Percentiles rank a stretch among this genome's conserved stretches.
Conservation (phyloP, 1,139 yeast genomes). For the Groenewaldozyma auringiensis region DNA sequence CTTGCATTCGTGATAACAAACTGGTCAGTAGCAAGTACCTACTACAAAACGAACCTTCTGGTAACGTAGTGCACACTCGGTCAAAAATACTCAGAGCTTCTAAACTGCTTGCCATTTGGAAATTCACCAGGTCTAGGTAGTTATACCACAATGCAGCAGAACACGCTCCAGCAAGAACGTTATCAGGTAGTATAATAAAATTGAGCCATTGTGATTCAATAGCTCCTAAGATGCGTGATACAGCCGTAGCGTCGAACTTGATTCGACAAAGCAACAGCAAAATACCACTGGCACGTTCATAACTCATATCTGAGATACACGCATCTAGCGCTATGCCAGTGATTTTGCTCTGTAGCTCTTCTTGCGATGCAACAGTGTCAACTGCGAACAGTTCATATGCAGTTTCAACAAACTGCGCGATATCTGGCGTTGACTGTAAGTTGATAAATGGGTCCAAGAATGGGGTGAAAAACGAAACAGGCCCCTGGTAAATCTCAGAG, state of each 20-base stretch:
- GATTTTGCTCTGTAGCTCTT: neutral
- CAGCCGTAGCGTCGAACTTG: neutral
- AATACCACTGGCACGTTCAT: slow-evolving; percentile 5
- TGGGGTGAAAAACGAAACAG: slow-evolving; percentile 4
- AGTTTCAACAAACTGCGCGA: slow-evolving; percentile 1
- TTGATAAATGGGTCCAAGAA: slow-evolving; percentile 1
- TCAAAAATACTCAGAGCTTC: slow-evolving; percentile 5
- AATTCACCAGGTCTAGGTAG: slow-evolving; percentile 2
- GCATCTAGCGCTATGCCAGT: neutral
- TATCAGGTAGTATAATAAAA: neutral
- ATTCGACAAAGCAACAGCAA: slow-evolving; percentile 7
- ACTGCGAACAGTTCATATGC: slow-evolving; percentile 4
- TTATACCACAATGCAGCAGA: slow-evolving; percentile 7
- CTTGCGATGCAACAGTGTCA: neutral
- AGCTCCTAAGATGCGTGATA: neutral
- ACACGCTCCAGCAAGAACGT: slow-evolving; percentile 6
- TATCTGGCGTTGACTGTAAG: neutral
- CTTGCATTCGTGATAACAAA: slow-evolving; percentile 7
- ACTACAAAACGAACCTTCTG: slow-evolving; percentile 5
- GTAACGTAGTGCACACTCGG: neutral
- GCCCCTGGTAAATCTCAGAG: neutral
- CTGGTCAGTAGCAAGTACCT: slow-evolving; percentile 8
- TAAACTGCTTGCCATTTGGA: slow-evolving; percentile 1
- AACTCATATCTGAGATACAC: neutral
- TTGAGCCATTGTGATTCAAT: slow-evolving; percentile 1